A percentile compares a stretch with the other conserved stretches of the same genome.
Evolutionary conservation across 2,329 filamentous ascomycete genomes (phyloP).

Genomic region (Huntiella bhutanensis): DNA sequence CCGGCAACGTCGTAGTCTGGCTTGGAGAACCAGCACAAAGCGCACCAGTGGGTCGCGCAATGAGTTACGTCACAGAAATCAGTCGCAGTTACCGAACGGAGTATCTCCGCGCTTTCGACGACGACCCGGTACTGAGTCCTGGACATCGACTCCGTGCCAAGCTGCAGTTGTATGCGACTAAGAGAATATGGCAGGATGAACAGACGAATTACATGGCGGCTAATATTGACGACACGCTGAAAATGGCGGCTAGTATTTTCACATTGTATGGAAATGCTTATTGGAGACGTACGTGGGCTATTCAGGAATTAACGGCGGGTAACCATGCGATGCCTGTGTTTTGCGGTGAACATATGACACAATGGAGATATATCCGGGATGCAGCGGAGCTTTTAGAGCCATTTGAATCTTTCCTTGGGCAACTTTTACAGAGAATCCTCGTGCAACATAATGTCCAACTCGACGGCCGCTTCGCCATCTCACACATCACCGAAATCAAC

Average conservation of each 20-base stretch:
- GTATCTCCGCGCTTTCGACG: constrained; percentile 8
- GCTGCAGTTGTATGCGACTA: constrained; percentile 7
- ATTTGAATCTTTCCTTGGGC: constrained; percentile 7
- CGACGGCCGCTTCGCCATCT: constrained; percentile 7
- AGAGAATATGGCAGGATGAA: constrained; percentile 7
- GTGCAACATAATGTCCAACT: constrained; percentile 9
- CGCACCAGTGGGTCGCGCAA: constrained; percentile 7
- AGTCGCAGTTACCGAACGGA: constrained; percentile 7
- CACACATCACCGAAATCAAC: constrained; percentile 6
- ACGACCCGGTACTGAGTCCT: constrained; percentile 6
- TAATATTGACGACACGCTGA: constrained; percentile 8
- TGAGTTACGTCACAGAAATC: constrained; percentile 9
- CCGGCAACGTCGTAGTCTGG: constrained; percentile 12
- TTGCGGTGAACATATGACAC: constrained; percentile 10
- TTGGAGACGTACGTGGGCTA: constrained; percentile 6
- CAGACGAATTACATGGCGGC: constrained; percentile 4
- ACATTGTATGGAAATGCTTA: constrained; percentile 10
- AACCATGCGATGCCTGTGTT: constrained; percentile 3
- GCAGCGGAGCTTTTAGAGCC: constrained; percentile 8
- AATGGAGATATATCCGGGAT: constrained; percentile 10
- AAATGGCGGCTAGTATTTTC: constrained; percentile 9
- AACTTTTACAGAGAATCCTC: constrained; percentile 8
- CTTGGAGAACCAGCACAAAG: constrained; percentile 11
- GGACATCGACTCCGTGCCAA: constrained; percentile 8
- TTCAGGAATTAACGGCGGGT: constrained; percentile 7